These are phyloP conservation scores for Amanita polypyramis DNA, from an alignment of 768 basidiomycete species.

Conservation along the genomic window DNA sequence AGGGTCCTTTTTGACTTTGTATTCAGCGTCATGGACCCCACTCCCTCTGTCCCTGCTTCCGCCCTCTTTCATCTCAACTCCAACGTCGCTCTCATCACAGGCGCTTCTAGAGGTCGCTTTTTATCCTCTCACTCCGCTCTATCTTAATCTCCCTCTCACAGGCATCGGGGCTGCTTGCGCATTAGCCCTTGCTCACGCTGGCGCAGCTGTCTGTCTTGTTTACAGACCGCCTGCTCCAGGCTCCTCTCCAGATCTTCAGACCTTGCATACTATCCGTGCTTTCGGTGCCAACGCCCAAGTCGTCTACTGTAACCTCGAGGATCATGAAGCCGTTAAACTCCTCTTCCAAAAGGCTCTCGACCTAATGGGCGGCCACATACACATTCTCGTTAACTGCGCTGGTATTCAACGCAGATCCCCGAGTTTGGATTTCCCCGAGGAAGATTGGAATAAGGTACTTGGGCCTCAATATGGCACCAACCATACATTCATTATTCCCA, in stretches of 20 bases:
- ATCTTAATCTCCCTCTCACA: slow-evolving; percentile 9
- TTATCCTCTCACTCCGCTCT: not conserved
- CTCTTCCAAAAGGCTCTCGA: slow-evolving; percentile 32
- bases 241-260: slow-evolving; percentile 17
- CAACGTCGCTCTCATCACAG: slow-evolving; percentile 69
- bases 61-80: slow-evolving; percentile 59
- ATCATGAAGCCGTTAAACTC: slow-evolving; percentile 28
- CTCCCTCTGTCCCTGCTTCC: slow-evolving; percentile 36
- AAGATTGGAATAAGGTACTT: slow-evolving; percentile 58
- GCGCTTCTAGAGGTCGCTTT: slow-evolving; percentile 56
- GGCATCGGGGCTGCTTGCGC: slow-evolving; percentile 45
- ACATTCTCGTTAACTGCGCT: slow-evolving; percentile 66
- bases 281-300: slow-evolving; percentile 21
- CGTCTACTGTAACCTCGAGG: slow-evolving; percentile 31
- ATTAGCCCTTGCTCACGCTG: slow-evolving; percentile 37
- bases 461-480: not conserved
- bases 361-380: slow-evolving; percentile 28
- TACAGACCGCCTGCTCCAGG: slow-evolving; percentile 21
- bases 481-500: not conserved
- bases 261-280: slow-evolving; percentile 22
- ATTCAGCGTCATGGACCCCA: slow-evolving; percentile 36
- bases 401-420: slow-evolving; percentile 50
- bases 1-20: slow-evolving; percentile 2
- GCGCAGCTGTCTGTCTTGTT: slow-evolving; percentile 36
- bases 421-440: slow-evolving; percentile 52